These are phyloP conservation scores for Verticillium dahliae DNA, from an alignment of 2,329 filamentous ascomycete species.

Conservation along the genomic window DNA sequence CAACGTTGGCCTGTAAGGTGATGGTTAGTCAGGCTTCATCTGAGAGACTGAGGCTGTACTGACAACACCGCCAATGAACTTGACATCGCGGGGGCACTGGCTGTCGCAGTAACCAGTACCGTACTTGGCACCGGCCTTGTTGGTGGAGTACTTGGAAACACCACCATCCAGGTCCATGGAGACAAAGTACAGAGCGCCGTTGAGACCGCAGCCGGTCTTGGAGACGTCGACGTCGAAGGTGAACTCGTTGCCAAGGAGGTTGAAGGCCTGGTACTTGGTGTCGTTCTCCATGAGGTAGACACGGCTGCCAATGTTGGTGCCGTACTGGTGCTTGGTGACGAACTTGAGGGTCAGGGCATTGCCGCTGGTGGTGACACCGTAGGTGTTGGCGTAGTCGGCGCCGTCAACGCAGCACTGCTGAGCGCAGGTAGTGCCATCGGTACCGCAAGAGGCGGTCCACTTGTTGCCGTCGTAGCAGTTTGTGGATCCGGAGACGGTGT, in stretches of 20 bases:
- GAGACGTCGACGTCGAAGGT: slow-evolving; percentile 69
- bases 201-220: slow-evolving; percentile 61
- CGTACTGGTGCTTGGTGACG: slow-evolving; percentile 42
- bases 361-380: slow-evolving; percentile 46
- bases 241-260: slow-evolving; percentile 61
- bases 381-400: slow-evolving; percentile 43
- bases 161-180: slow-evolving; percentile 53
- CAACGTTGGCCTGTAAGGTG: slow-evolving; percentile 36
- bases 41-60: slow-evolving; percentile 1
- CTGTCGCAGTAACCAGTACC: slow-evolving; percentile 51
- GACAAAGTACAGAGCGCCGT: slow-evolving; percentile 64
- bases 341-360: slow-evolving; percentile 49
- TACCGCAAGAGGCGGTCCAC: slow-evolving; percentile 33
- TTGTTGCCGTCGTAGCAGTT: slow-evolving; percentile 53
- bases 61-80: slow-evolving; percentile 49
- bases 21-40: background rate
- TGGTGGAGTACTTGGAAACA: slow-evolving; percentile 39
- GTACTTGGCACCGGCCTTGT: slow-evolving; percentile 50
- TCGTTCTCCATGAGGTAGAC: slow-evolving; percentile 59
- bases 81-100: slow-evolving; percentile 48
- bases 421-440: slow-evolving; percentile 35
- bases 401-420: slow-evolving; percentile 46
- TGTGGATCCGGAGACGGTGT: slow-evolving; percentile 34
- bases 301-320: slow-evolving; percentile 45
- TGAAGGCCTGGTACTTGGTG: slow-evolving; percentile 57